Conservation (phyloP, 805 yeast genomes). For the Suhomyces faveliae region DNA sequence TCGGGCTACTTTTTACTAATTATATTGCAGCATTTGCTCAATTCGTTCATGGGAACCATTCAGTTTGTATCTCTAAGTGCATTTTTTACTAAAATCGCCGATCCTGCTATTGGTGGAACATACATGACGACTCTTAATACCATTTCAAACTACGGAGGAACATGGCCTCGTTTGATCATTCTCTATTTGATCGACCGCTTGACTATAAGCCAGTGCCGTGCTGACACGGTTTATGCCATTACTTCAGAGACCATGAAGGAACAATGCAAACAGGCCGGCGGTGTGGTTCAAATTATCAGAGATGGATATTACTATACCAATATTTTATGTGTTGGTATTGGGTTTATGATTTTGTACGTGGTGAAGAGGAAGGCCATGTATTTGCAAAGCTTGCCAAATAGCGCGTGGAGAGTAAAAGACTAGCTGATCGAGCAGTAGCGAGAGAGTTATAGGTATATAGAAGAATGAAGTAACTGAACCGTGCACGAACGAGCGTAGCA, state of each 20-base stretch:
- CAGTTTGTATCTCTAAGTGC: slow-evolving; percentile 94
- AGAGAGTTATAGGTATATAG: neutral
- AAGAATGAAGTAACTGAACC: neutral
- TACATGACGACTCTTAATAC: slow-evolving; percentile 97
- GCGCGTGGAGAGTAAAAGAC: slow-evolving; percentile 68
- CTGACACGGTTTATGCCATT: slow-evolving; percentile 10
- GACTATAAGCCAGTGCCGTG: slow-evolving; percentile 61
- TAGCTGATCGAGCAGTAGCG: too few relatives aligned
- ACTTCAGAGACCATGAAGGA: slow-evolving; percentile 40
- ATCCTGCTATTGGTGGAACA: slow-evolving; percentile 94
- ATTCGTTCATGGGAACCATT: slow-evolving; percentile 90
- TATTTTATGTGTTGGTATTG: slow-evolving; percentile 64
- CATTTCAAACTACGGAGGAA: slow-evolving; percentile 89
- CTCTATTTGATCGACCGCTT: slow-evolving; percentile 77
- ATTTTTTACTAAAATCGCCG: slow-evolving; percentile 93
- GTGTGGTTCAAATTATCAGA: slow-evolving; percentile 49
- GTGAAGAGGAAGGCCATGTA: slow-evolving; percentile 59
- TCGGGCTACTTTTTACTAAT: slow-evolving; percentile 63
- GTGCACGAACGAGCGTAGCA: too few relatives aligned
- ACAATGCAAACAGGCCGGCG: slow-evolving; percentile 53
- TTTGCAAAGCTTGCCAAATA: slow-evolving; percentile 69
- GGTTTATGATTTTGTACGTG: slow-evolving; percentile 65
- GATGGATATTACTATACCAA: slow-evolving; percentile 90
- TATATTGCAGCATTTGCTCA: slow-evolving; percentile 76
- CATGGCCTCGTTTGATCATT: slow-evolving; percentile 91